Evolutionary conservation across 2,329 filamentous ascomycete genomes (phyloP).

Genomic region (Malbranchea zuffiana): DNA sequence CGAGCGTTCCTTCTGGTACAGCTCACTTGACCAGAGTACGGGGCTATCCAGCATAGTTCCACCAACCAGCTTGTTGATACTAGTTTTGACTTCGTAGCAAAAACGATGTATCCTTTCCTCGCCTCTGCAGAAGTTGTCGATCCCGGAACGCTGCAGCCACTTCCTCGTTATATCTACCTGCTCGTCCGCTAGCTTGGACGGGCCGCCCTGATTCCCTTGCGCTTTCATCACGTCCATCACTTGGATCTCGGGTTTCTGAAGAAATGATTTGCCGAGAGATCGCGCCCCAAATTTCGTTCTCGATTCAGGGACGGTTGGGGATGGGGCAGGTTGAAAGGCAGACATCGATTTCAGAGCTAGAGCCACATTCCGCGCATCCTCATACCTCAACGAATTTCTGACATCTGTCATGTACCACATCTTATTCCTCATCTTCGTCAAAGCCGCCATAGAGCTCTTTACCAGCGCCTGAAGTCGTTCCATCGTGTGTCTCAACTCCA

Average conservation of each 20-base stretch:
- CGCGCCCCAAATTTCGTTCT: slow-evolving; percentile 36
- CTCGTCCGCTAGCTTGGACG: slow-evolving; percentile 92
- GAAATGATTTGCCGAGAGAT: slow-evolving; percentile 45
- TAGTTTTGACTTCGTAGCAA: slow-evolving; percentile 78
- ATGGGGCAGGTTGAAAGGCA: slow-evolving; percentile 38
- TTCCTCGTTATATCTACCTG: slow-evolving; percentile 74
- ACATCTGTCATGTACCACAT: slow-evolving; percentile 99
- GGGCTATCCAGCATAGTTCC: slow-evolving; percentile 75
- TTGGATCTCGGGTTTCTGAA: slow-evolving; percentile 73
- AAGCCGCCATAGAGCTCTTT: slow-evolving; percentile 60
- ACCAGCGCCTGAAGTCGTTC: slow-evolving; percentile 65
- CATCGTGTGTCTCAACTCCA: slow-evolving; percentile 73
- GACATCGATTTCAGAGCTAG: slow-evolving; percentile 83
- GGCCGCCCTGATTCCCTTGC: slow-evolving; percentile 70
- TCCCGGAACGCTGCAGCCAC: slow-evolving; percentile 70
- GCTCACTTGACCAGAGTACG: slow-evolving; percentile 81
- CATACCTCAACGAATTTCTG: slow-evolving; percentile 76
- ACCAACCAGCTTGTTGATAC: slow-evolving; percentile 73
- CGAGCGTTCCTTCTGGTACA: slow-evolving; percentile 61
- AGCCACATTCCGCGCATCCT: slow-evolving; percentile 75
- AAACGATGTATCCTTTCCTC: slow-evolving; percentile 93
- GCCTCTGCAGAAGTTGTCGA: slow-evolving; percentile 89
- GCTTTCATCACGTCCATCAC: slow-evolving; percentile 81
- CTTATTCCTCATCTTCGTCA: slow-evolving; percentile 75
- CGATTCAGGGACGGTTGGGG: slow-evolving; percentile 22